Evolutionary conservation across 495 filamentous ascomycete species (phyloP).

Genomic region (Neohortaea acidophila): DNA sequence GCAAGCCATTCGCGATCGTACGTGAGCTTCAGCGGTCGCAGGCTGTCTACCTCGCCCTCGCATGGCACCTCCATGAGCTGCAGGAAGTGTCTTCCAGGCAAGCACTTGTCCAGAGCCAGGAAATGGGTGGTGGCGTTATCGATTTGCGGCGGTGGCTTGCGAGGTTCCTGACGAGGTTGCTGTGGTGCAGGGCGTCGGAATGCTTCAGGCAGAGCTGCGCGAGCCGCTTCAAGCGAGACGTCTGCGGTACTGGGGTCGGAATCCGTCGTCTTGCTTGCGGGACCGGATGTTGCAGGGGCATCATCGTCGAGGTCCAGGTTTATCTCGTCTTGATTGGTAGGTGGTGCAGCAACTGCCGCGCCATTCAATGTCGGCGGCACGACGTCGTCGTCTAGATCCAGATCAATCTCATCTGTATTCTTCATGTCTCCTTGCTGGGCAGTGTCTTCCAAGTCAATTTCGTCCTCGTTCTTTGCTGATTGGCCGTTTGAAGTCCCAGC

Average conservation of each 20-base stretch:
- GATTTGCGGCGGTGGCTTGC: constrained; percentile 36
- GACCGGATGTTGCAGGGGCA: constrained; percentile 1
- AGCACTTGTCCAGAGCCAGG: constrained; percentile 79
- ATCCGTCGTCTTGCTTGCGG: not conserved
- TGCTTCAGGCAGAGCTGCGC: constrained; percentile 35
- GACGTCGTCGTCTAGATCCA: constrained; percentile 23
- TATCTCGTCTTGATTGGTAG: constrained; percentile 17
- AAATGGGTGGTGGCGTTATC: constrained; percentile 67
- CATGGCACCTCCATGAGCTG: constrained; percentile 53
- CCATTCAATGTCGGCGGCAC: not conserved
- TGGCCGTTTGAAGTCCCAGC: not conserved
- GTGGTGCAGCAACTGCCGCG: not conserved
- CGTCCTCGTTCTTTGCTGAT: constrained; percentile 17
- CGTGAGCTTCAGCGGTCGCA: constrained; percentile 35
- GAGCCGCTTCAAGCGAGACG: constrained; percentile 5
- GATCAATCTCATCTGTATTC: constrained; percentile 28
- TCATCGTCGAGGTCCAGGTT: constrained; percentile 13
- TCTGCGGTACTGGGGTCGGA: not conserved
- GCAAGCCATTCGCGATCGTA: constrained; percentile 95
- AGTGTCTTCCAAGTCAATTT: constrained; percentile 33
- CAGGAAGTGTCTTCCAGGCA: constrained; percentile 63
- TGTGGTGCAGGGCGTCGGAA: constrained; percentile 50
- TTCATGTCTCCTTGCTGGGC: constrained; percentile 23
- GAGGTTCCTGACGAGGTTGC: constrained; percentile 5
- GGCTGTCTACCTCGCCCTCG: constrained; percentile 3